Percentiles rank a stretch among this genome's conserved stretches.
Conservation (phyloP, 1,139 yeast genomes). For the Magnusiomyces tetraspermus region DNA sequence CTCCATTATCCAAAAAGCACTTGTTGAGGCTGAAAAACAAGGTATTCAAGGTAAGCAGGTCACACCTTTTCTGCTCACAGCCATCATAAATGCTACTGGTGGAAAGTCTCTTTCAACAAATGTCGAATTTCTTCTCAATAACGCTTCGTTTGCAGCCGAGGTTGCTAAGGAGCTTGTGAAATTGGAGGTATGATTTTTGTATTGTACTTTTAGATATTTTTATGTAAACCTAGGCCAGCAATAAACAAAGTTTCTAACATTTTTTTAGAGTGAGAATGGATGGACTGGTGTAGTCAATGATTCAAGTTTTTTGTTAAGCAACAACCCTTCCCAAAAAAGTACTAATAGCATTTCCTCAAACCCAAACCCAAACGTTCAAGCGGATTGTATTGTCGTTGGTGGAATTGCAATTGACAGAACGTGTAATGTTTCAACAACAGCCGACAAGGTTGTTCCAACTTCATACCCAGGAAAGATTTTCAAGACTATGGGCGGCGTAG, state of each 20-base stretch:
- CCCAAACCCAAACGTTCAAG: not conserved
- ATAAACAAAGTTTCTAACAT: not conserved
- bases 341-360: not conserved
- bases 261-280: not conserved
- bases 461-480: conserved; percentile 62
- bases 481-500: conserved; percentile 75
- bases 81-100: conserved; percentile 54
- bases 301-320: not conserved
- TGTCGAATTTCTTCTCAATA: conserved; percentile 66
- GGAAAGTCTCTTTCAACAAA: conserved; percentile 68
- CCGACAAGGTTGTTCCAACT: conserved; percentile 39
- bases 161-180: conserved; percentile 49
- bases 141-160: conserved; percentile 57
- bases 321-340: not conserved
- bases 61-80: conserved; percentile 66
- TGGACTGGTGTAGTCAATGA: not conserved
- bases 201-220: not conserved
- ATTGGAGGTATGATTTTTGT: conserved; percentile 26
- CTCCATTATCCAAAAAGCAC: conserved; percentile 50
- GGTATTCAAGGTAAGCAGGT: conserved; percentile 62
- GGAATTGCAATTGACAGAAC: conserved; percentile 71
- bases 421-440: conserved; percentile 27
- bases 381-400: conserved; percentile 46
- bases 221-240: too few relatives aligned
- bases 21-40: conserved; percentile 42